A percentile compares a stretch with the other conserved stretches of the same genome.
These are phyloP conservation scores for Paramarasmius palmivorus DNA, from an alignment of 1,284 basidiomycete genomes.

Conservation along the genomic window DNA sequence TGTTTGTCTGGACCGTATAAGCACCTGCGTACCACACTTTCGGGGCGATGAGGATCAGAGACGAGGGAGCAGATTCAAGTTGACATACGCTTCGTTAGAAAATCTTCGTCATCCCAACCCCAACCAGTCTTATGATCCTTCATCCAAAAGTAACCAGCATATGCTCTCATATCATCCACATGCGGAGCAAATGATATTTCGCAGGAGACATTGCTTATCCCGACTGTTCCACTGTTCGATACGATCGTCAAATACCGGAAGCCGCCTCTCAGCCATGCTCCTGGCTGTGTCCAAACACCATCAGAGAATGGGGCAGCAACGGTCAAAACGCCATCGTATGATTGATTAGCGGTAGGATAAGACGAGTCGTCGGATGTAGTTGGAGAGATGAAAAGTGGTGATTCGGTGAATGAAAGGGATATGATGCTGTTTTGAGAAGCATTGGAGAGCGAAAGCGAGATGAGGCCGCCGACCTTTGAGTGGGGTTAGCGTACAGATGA, in stretches of 20 bases:
- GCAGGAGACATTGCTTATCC: constrained; percentile 53
- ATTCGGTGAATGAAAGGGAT: constrained; percentile 49
- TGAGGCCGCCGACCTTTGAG: constrained; percentile 43
- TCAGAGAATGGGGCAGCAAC: constrained; percentile 35
- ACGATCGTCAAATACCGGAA: constrained; percentile 59
- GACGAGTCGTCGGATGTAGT: constrained; percentile 46
- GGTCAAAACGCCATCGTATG: constrained; percentile 48
- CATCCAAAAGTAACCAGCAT: constrained; percentile 58
- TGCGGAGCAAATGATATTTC: constrained; percentile 59
- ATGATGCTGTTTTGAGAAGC: constrained; percentile 30
- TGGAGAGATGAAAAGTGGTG: constrained; percentile 43
- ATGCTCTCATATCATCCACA: constrained; percentile 48
- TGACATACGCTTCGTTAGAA: constrained; percentile 48
- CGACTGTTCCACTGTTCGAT: constrained; percentile 35
- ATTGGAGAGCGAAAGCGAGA: constrained; percentile 38
- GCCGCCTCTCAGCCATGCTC: constrained; percentile 47
- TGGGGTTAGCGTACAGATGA: neutral
- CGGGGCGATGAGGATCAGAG: constrained; percentile 7
- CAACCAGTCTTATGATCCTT: constrained; percentile 31
- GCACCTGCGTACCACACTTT: constrained; percentile 62
- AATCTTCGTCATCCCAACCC: constrained; percentile 45
- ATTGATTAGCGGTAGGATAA: constrained; percentile 36
- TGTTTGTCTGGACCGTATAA: constrained; percentile 63
- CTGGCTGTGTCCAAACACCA: constrained; percentile 52
- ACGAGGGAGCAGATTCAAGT: neutral